Evolutionary conservation across 768 basidiomycete species (phyloP), one percentile per base, ranked within the genome.

Genomic region (Mycena belliarum): DNA sequence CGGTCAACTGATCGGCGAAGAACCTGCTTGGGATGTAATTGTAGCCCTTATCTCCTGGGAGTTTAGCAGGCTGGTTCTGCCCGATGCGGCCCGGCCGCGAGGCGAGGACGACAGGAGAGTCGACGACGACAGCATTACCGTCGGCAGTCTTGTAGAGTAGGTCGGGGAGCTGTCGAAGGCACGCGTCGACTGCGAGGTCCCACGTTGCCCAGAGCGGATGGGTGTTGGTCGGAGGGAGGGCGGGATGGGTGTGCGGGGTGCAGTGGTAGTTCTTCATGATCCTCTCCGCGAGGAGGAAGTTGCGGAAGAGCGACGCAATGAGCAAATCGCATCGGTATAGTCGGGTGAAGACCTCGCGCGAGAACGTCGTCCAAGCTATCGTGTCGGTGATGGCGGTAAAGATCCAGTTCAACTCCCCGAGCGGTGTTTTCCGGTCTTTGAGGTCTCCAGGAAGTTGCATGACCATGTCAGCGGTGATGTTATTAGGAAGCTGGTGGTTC

Each of bases 321-420:
- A 98, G 83, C 51, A 98, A 84, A 69, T 99, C 97, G 52, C 95
- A 96, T 42, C 97, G 83, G 72, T 98, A 98, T 24, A 98, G 75
- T 33, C 93, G 85, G 18, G 94, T 95, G 73, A 99, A 98, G 4
- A 93, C 83, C 35, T 97, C 95, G 44, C 89, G 84, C 37, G 95
- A 89, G 70, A 99, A 96, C 3, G 93, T 92, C 15, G 95, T 95
- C 97, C 97, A 99, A 8, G 97, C 97, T 60, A 99, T 98, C 10
- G 97, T 98, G 73, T 99, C 97, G 16, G 97, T 98, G 54, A 99
- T 92, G 32, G 96, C 94, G 1, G 95, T 98, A 75, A 98, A 98
- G 61, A 98, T 98, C 97, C 97, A 99, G 70, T 96, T 97, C n/a
- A 99, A 83, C 74, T 99, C 97, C 49, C 97, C 97, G 0, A 99